Conservation (phyloP, 768 basidiomycete species). For the Hysterangium stoloniferum region DNA sequence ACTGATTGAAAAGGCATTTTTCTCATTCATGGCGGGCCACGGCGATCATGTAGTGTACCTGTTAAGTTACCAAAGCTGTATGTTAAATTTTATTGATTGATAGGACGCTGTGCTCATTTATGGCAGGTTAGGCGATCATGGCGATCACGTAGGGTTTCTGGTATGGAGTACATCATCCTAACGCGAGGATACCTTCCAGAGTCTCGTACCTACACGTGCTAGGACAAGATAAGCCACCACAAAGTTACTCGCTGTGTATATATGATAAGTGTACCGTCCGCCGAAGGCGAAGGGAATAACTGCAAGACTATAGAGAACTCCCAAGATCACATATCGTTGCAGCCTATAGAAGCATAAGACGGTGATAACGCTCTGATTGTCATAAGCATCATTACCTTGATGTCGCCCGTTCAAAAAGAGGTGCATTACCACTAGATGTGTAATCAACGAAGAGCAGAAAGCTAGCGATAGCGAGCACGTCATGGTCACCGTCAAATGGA, state of each 20-base stretch:
- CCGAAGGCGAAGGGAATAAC: conserved; percentile 56
- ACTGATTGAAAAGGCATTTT: no score
- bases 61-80: no score
- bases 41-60: no score
- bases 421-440: conserved; percentile 9
- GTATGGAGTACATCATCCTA: no score
- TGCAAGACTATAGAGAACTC: conserved; percentile 28
- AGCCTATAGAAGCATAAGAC: not conserved
- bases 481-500: conserved; percentile 77
- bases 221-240: conserved; percentile 39
- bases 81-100: no score
- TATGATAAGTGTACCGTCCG: conserved; percentile 53
- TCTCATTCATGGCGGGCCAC: no score
- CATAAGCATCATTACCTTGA: conserved; percentile 5
- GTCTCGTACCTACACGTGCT: conserved; percentile 31
- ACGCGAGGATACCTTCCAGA: conserved; percentile 1
- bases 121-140: no score
- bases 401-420: conserved; percentile 1
- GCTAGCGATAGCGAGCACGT: conserved; percentile 19
- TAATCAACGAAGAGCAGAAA: conserved; percentile 20
- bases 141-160: no score
- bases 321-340: not conserved
- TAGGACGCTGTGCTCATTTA: no score
- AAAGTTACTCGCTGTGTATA: conserved; percentile 55
- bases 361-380: no score